Evolutionary conservation across 2,329 filamentous ascomycete genomes (phyloP).

Genomic region (Aspergillus hiratsukae): DNA sequence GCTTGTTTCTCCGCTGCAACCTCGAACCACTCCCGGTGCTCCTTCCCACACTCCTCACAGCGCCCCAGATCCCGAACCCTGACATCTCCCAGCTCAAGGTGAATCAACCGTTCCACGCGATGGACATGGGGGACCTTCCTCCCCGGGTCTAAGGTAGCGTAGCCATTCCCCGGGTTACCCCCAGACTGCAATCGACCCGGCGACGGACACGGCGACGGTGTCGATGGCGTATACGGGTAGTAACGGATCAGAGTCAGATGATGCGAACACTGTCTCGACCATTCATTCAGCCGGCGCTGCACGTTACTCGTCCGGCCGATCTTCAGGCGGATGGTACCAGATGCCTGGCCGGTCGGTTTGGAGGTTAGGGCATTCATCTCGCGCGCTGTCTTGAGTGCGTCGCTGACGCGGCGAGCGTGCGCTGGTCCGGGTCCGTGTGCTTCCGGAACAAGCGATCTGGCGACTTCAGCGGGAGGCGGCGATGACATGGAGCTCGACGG

Average conservation of each 20-base stretch:
- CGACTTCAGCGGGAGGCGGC: constrained; percentile 55
- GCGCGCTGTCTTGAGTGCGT: constrained; percentile 35
- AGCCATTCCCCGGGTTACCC: background rate
- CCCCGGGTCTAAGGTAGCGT: constrained; percentile 23
- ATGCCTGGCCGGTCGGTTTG: constrained; percentile 26
- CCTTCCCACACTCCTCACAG: constrained; percentile 74
- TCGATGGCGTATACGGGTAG: constrained; percentile 66
- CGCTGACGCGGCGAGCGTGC: constrained; percentile 30
- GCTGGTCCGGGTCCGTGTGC: constrained; percentile 23
- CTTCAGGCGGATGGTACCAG: constrained; percentile 62
- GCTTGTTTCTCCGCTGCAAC: constrained; percentile 69
- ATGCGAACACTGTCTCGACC: constrained; percentile 89
- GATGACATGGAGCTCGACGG: constrained; percentile 53
- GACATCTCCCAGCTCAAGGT: constrained; percentile 71
- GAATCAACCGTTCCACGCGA: constrained; percentile 83
- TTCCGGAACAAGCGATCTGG: constrained; percentile 56
- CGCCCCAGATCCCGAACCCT: constrained; percentile 54
- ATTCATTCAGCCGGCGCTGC: constrained; percentile 84
- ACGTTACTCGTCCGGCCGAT: constrained; percentile 74
- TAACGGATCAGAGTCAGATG: constrained; percentile 82
- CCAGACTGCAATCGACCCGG: background rate
- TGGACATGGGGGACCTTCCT: constrained; percentile 80
- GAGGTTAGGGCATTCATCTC: constrained; percentile 29
- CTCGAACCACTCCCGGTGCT: constrained; percentile 95
- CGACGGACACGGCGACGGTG: constrained; percentile 14